Percentiles rank a stretch among this genome's conserved stretches.
These are phyloP conservation scores for Trifolium pratense DNA, from an alignment of 306 rosid genomes.

Conservation along the genomic window DNA sequence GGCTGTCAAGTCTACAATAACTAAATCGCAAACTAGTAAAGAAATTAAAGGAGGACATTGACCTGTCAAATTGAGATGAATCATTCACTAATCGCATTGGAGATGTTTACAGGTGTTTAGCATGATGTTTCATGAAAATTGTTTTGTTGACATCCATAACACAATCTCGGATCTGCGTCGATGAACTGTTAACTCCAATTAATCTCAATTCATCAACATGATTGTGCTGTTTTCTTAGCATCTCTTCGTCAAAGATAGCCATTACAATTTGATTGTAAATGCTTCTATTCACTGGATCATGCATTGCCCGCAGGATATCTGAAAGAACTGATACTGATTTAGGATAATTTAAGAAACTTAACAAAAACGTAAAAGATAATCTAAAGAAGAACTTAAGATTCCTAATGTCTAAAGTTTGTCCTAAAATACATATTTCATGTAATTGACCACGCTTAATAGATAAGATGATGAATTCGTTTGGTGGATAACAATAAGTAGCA, in stretches of 20 bases:
- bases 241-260: slow-evolving; percentile 85
- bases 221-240: slow-evolving; percentile 51
- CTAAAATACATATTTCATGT: no score
- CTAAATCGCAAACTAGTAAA: slow-evolving; percentile 27
- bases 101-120: slow-evolving; percentile 80
- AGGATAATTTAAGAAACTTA: slow-evolving; percentile 40
- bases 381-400: no score
- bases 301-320: slow-evolving; percentile 87
- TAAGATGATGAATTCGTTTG: no score
- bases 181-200: slow-evolving; percentile 53
- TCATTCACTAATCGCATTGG: slow-evolving; percentile 75
- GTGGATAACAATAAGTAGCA: no score
- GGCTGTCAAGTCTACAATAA: slow-evolving; percentile 27
- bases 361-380: no score
- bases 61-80: slow-evolving; percentile 78
- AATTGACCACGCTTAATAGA: no score
- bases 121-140: slow-evolving; percentile 84
- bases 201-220: slow-evolving; percentile 56
- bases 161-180: slow-evolving; percentile 79
- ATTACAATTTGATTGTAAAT: slow-evolving; percentile 77
- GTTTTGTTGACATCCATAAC: slow-evolving; percentile 68
- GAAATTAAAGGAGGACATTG: slow-evolving; percentile 32
- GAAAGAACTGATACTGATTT: slow-evolving; percentile 40
- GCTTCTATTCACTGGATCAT: slow-evolving; percentile 78
- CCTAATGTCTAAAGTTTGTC: no score